phyloP scores from a whole-genome alignment of 352 stramenopile genomes.

The Pythium aquatile region DNA sequence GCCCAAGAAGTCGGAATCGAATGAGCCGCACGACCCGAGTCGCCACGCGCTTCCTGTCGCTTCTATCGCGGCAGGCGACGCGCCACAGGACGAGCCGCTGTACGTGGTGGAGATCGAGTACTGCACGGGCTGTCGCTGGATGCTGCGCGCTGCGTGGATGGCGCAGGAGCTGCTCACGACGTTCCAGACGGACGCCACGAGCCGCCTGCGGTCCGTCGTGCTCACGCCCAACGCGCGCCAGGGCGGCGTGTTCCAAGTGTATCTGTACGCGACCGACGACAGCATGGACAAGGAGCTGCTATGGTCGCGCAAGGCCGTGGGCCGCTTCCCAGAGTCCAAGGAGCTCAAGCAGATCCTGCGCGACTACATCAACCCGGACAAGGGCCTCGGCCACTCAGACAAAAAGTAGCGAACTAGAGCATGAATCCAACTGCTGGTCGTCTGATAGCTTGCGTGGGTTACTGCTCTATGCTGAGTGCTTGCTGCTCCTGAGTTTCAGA shows the following conservation, averaged over 20 bases:
- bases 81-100: conserved; percentile 20
- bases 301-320: conserved; percentile 81
- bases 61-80: conserved; percentile 7
- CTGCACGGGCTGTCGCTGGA: conserved; percentile 89
- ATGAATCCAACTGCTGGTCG: too few relatives aligned
- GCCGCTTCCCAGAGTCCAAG: conserved; percentile 90
- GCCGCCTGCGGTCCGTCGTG: conserved; percentile 51
- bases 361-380: conserved; percentile 80
- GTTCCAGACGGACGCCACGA: conserved; percentile 77
- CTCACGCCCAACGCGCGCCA: conserved; percentile 59
- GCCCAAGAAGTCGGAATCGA: background rate
- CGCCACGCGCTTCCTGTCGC: conserved; percentile 20
- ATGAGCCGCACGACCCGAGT: background rate
- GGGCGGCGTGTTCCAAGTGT: conserved; percentile 70
- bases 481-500: conserved; percentile 5
- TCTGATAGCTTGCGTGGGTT: background rate
- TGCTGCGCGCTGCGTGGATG: conserved; percentile 88
- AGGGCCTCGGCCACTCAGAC: conserved; percentile 84
- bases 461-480: background rate
- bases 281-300: conserved; percentile 59
- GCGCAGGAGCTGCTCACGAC: conserved; percentile 92
- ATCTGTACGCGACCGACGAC: conserved; percentile 39
- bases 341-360: conserved; percentile 92
- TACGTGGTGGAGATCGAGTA: conserved; percentile 91
- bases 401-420: conserved; percentile 43